phyloP scores from a whole-genome alignment of 495 filamentous ascomycete species.

The Hypoxylon trugodes region DNA sequence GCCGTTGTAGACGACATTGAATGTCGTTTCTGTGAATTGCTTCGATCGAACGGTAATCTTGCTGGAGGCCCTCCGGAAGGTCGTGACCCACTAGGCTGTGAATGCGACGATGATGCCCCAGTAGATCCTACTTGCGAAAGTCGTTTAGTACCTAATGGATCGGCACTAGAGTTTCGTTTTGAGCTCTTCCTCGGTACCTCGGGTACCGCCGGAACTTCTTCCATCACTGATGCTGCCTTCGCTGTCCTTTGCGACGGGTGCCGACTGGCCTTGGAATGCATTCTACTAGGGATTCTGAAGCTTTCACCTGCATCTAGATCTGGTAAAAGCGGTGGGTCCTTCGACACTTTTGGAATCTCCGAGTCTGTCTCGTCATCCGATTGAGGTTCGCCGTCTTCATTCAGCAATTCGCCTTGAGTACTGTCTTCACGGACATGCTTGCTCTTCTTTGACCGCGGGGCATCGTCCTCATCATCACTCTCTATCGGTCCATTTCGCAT shows the following conservation, averaged over 20 bases:
- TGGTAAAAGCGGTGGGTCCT: constrained; percentile 66
- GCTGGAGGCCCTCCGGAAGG: constrained; percentile 45
- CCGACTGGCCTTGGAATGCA: constrained; percentile 65
- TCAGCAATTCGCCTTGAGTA: constrained; percentile 54
- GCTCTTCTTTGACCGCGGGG: constrained; percentile 36
- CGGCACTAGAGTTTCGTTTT: constrained; percentile 57
- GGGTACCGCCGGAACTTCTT: constrained; percentile 45
- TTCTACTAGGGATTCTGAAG: constrained; percentile 71
- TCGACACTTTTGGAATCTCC: constrained; percentile 57
- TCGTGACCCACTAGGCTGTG: constrained; percentile 22
- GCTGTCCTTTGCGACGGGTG: constrained; percentile 39
- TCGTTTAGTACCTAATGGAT: constrained; percentile 30
- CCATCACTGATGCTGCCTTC: constrained; percentile 26
- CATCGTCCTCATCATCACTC: constrained; percentile 64
- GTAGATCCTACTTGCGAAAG: constrained; percentile 14
- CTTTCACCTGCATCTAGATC: constrained; percentile 67
- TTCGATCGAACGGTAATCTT: constrained; percentile 69
- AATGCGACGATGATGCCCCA: constrained; percentile 24
- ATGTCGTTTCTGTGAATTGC: constrained; percentile 59
- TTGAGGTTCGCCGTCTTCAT: constrained; percentile 53
- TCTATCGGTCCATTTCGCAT: constrained; percentile 65
- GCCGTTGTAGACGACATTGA: constrained; percentile 58
- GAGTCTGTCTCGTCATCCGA: constrained; percentile 45
- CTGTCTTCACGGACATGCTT: constrained; percentile 35
- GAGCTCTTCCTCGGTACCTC: constrained; percentile 70